Evolutionary conservation across 345 rosid species (phyloP).

Genomic region (Raphanus raphanistrum): DNA sequence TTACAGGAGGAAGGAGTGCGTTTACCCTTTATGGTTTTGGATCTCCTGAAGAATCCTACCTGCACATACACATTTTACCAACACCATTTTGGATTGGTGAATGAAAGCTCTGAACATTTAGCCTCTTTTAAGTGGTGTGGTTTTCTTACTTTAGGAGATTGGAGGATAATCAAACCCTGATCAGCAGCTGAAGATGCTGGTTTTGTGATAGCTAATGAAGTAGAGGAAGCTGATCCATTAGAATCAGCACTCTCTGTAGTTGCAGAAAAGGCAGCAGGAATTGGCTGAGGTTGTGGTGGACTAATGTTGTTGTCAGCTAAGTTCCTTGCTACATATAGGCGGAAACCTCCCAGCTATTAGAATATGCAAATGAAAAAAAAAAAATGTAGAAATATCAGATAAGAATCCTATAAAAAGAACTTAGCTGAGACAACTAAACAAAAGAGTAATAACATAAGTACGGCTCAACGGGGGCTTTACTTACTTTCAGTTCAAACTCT

Average conservation of each 20-base stretch:
- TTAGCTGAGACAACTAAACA: not conserved
- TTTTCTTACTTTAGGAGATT: slow-evolving; percentile 72
- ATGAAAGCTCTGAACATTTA: not conserved
- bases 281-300: slow-evolving; percentile 32
- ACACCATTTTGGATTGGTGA: not conserved
- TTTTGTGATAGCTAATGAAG: slow-evolving; percentile 65
- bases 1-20: slow-evolving; percentile 72
- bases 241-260: slow-evolving; percentile 32
- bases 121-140: not conserved
- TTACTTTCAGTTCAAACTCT: slow-evolving; percentile 78
- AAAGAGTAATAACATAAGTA: slow-evolving; percentile 11
- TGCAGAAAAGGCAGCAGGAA: slow-evolving; percentile 28
- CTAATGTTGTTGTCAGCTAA: slow-evolving; percentile 43
- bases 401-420: not conserved
- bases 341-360: slow-evolving; percentile 69
- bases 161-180: slow-evolving; percentile 70
- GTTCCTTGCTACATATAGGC: slow-evolving; percentile 62
- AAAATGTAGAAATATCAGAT: not conserved
- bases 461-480: not conserved
- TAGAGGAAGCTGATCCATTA: slow-evolving; percentile 58
- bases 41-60: slow-evolving; percentile 86
- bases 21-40: slow-evolving; percentile 77
- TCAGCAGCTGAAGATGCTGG: slow-evolving; percentile 57
- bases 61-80: slow-evolving; percentile 38
- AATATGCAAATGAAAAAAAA: not conserved